Conservation (phyloP, 306 rosid species). For the Malus domestica region ASM211411v1 NC_041797.1:4949501-4950000, state of each 20-base stretch:
- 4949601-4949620: constrained; percentile 63
- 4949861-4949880: constrained; percentile 9
- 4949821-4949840: constrained; percentile 44
- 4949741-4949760: constrained; percentile 61
- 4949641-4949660: constrained; percentile 92
- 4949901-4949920: constrained; percentile 16
- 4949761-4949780: constrained; percentile 76
- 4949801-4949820: constrained; percentile 70
- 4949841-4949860: constrained; percentile 52
- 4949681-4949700: constrained; percentile 98
- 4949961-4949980: constrained; percentile 3
- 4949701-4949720: constrained; percentile 95
- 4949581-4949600: constrained; percentile 69
- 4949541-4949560: constrained; percentile 82
- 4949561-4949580: constrained; percentile 85
- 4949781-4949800: constrained; percentile 98
- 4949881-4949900: constrained; percentile 20
- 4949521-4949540: constrained; percentile 80
- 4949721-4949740: constrained; percentile 82
- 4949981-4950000: constrained; percentile 20
- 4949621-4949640: constrained; percentile 88
- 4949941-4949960: constrained; percentile 2
- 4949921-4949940: constrained; percentile 5
- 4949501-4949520: constrained; percentile 72
- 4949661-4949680: constrained; percentile 96